Percentiles rank a stretch among this genome's conserved stretches.
Conservation (phyloP, 208 protist genomes). For the Leishmania aethiopica region DNA sequence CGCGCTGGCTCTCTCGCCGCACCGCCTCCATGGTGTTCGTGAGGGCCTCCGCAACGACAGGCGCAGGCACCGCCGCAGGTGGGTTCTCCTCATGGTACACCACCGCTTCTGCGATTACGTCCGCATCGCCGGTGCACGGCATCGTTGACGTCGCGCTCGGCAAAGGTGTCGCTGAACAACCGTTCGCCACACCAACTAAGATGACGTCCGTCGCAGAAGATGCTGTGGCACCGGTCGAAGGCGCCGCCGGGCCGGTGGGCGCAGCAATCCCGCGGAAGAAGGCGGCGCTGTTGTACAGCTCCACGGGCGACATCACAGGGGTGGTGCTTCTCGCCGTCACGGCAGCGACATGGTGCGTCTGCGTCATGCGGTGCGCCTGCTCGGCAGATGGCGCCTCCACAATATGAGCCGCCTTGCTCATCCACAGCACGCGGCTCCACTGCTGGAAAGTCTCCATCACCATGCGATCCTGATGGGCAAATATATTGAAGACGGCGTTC, state of each 20-base stretch:
- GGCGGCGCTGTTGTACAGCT: constrained; percentile 29
- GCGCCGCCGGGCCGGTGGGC: neutral
- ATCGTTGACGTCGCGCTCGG: neutral
- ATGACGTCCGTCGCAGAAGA: neutral
- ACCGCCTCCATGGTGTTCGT: constrained; percentile 39
- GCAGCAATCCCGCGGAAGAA: constrained; percentile 32
- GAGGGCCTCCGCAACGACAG: constrained; percentile 46
- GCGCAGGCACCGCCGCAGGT: constrained; percentile 41
- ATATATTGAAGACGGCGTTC: constrained; percentile 47
- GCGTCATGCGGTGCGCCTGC: constrained; percentile 21
- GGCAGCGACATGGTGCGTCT: constrained; percentile 14
- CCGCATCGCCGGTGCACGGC: neutral
- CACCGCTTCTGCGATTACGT: neutral
- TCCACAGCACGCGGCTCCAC: constrained; percentile 42
- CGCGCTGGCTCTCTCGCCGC: constrained; percentile 45
- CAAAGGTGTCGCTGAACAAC: too few species aligned
- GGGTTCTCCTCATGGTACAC: constrained; percentile 24
- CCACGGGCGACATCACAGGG: constrained; percentile 13
- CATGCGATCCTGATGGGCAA: constrained; percentile 13
- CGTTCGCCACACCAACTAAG: neutral
- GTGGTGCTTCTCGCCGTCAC: constrained; percentile 1
- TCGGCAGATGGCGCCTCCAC: constrained; percentile 28
- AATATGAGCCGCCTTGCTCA: constrained; percentile 38
- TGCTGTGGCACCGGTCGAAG: too few species aligned
- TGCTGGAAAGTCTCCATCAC: constrained; percentile 30